phyloP scores from a whole-genome alignment of 2,329 filamentous ascomycete species.

The Fonsecaea monophora region DNA sequence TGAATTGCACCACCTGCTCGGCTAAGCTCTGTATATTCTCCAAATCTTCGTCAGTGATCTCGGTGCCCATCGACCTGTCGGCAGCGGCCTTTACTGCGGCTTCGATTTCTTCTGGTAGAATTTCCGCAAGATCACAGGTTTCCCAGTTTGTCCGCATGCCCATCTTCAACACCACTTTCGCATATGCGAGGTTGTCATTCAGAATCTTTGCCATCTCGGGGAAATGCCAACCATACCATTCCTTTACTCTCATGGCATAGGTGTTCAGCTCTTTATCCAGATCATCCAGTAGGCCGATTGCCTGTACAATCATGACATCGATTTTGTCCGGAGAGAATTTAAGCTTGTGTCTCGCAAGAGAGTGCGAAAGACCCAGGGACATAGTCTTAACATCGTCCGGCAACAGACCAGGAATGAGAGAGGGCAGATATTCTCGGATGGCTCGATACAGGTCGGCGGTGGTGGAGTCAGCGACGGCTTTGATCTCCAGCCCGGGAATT shows the following conservation, averaged over 20 bases:
- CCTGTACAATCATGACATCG: conserved; percentile 99
- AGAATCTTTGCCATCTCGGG: conserved; percentile 96
- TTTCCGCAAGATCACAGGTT: conserved; percentile 79
- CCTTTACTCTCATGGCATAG: conserved; percentile 98
- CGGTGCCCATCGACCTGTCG: conserved; percentile 97
- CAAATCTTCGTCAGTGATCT: conserved; percentile 90
- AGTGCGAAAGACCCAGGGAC: conserved; percentile 95
- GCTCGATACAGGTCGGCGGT: conserved; percentile 92
- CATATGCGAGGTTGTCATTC: conserved; percentile 95
- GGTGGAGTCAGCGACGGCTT: conserved; percentile 78
- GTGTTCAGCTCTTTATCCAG: conserved; percentile 98
- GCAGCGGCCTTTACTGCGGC: conserved; percentile 88
- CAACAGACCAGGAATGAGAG: conserved; percentile 85
- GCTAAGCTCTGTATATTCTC: conserved; percentile 91
- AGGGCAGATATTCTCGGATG: conserved; percentile 87
- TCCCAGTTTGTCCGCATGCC: conserved; percentile 85
- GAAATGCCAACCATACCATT: conserved; percentile 99
- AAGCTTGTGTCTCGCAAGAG: conserved; percentile 94
- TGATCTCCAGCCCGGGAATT: conserved; percentile 84
- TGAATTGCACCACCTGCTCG: conserved; percentile 90
- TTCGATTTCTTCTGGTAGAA: conserved; percentile 95
- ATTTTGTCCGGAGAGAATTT: conserved; percentile 99
- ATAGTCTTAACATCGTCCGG: conserved; percentile 90
- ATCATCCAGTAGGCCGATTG: conserved; percentile 90
- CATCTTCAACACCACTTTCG: conserved; percentile 84